Conservation (phyloP, 139 green algal species). For the Medakamo hakoo region DNA sequence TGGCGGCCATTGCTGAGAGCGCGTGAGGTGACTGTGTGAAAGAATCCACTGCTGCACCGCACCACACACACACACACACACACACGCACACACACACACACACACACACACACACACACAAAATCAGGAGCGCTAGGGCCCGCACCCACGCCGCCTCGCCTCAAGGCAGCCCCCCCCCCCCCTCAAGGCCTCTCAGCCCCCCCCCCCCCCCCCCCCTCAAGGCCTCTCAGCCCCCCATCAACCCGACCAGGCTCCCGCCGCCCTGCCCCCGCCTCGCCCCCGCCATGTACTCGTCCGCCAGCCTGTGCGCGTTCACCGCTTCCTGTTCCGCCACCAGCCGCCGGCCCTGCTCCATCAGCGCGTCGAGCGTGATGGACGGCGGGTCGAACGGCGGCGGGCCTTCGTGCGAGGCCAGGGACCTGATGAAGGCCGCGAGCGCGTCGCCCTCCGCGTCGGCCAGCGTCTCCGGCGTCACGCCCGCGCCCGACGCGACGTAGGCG, state of each 20-base stretch:
- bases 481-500: slow-evolving; percentile 16
- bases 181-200: background rate
- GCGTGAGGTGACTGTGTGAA: too few relatives aligned
- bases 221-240: background rate
- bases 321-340: slow-evolving; percentile 71
- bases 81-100: too few relatives aligned
- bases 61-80: too few relatives aligned
- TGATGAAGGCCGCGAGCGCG: slow-evolving; percentile 57
- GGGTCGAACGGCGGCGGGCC: slow-evolving; percentile 70
- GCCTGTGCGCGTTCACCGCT: slow-evolving; percentile 82
- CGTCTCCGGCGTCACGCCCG: background rate
- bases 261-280: too few relatives aligned
- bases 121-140: too few relatives aligned
- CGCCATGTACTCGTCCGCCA: slow-evolving; percentile 65
- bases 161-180: too few relatives aligned
- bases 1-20: too few relatives aligned
- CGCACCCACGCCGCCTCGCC: too few relatives aligned
- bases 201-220: background rate
- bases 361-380: slow-evolving; percentile 67
- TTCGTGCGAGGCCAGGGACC: slow-evolving; percentile 61
- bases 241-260: slow-evolving; percentile 6
- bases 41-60: too few relatives aligned
- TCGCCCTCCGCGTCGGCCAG: background rate
- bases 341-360: slow-evolving; percentile 75
- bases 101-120: too few relatives aligned